These are phyloP conservation scores for Thelonectria discophora DNA, from an alignment of 2,329 filamentous ascomycete genomes.

Conservation along the genomic window DNA sequence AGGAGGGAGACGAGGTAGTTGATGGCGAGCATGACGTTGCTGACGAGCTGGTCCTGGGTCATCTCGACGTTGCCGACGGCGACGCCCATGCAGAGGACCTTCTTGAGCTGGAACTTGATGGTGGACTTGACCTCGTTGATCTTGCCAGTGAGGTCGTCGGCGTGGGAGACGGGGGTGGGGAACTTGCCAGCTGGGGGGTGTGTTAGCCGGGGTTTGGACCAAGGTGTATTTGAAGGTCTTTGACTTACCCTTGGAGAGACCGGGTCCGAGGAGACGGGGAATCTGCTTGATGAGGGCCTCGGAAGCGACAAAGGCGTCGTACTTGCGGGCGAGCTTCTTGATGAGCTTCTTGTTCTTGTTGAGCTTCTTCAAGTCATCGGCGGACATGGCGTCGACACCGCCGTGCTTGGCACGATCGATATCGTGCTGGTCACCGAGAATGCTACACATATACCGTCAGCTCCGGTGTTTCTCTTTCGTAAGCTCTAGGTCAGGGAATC, in stretches of 20 bases:
- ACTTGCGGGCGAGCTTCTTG: slow-evolving; percentile 99
- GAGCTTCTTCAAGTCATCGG: slow-evolving; percentile 99
- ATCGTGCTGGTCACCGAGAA: slow-evolving; percentile 85
- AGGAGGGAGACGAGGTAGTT: slow-evolving; percentile 99
- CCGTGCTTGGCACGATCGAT: slow-evolving; percentile 99
- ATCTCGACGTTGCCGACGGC: slow-evolving; percentile 99
- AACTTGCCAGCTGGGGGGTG: slow-evolving; percentile 89
- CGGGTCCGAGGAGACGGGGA: slow-evolving; percentile 97
- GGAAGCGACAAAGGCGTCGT: slow-evolving; percentile 98
- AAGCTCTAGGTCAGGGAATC: slow-evolving; percentile 8
- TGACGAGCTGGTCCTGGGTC: slow-evolving; percentile 93
- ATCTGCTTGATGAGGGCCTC: slow-evolving; percentile 99
- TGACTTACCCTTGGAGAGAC: slow-evolving; percentile 89
- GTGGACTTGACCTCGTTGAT: slow-evolving; percentile 99
- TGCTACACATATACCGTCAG: slow-evolving; percentile 48
- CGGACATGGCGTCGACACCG: slow-evolving; percentile 97
- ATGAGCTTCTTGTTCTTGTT: slow-evolving; percentile 99
- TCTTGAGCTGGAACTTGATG: slow-evolving; percentile 99
- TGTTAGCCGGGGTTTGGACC: slow-evolving; percentile 14
- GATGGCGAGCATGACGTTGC: slow-evolving; percentile 99
- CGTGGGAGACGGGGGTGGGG: slow-evolving; percentile 97
- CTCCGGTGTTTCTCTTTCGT: background rate
- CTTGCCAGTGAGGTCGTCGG: slow-evolving; percentile 92
- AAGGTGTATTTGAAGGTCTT: background rate
- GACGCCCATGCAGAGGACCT: slow-evolving; percentile 99